A percentile compares a stretch with the other conserved stretches of the same genome.
These are phyloP conservation scores for Ensete glaucum DNA, from an alignment of 176 grass and related monocot genomes.

Conservation along the genomic window DNA sequence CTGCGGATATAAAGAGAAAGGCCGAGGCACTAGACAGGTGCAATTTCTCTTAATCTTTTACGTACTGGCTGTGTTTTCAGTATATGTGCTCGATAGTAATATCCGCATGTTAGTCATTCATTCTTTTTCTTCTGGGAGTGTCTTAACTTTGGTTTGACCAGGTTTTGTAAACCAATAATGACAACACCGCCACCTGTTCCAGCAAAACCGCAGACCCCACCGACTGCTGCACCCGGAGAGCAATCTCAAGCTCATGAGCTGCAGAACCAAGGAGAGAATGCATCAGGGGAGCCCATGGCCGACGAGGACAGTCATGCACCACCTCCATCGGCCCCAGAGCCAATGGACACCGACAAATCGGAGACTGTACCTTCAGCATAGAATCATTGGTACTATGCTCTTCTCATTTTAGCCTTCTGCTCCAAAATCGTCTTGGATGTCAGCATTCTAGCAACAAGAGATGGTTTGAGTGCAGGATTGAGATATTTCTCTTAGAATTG, in stretches of 20 bases:
- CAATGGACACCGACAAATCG: constrained; percentile 54
- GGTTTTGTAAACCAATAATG: constrained; percentile 92
- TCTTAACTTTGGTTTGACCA: constrained; percentile 22
- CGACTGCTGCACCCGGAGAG: constrained; percentile 20
- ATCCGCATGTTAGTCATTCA: neutral
- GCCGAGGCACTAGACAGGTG: constrained; percentile 75
- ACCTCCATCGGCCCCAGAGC: constrained; percentile 5
- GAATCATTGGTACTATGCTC: neutral
- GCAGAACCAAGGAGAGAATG: constrained; percentile 15
- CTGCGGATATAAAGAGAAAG: constrained; percentile 55
- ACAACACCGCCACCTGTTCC: constrained; percentile 39
- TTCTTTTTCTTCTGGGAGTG: no score
- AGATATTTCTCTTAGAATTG: neutral
- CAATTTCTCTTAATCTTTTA: neutral
- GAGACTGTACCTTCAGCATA: constrained; percentile 14
- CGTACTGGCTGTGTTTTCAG: neutral
- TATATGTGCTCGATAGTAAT: neutral
- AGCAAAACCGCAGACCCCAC: constrained; percentile 48
- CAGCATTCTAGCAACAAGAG: neutral
- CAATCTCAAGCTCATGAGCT: constrained; percentile 32
- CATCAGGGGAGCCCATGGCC: neutral
- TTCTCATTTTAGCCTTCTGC: neutral
- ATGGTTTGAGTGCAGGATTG: neutral
- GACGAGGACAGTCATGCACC: constrained; percentile 15
- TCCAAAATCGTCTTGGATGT: neutral